Conservation (phyloP, 805 yeast genomes). For the Lachancea meyersii region DNA sequence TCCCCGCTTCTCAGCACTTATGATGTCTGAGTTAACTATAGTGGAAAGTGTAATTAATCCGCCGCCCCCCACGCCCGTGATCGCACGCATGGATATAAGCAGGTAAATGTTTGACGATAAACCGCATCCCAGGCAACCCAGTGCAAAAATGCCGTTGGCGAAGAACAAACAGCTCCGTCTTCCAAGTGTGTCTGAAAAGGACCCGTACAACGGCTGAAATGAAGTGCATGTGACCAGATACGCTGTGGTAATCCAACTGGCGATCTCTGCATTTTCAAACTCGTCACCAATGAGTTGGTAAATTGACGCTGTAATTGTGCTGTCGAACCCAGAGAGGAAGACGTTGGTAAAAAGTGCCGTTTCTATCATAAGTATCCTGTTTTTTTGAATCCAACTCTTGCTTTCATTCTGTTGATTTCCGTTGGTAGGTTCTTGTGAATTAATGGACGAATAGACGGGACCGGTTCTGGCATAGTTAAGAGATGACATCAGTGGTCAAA, state of each 20-base stretch:
- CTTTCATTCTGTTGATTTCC: not conserved
- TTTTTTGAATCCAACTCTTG: slow-evolving; percentile 2
- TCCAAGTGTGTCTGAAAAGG: slow-evolving; percentile 60
- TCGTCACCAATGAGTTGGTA: slow-evolving; percentile 55
- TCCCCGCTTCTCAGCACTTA: slow-evolving; percentile 45
- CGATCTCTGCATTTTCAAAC: slow-evolving; percentile 43
- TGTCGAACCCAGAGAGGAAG: slow-evolving; percentile 51
- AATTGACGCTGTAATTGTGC: slow-evolving; percentile 55
- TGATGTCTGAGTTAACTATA: slow-evolving; percentile 50
- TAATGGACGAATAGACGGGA: not conserved
- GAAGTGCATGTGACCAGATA: slow-evolving; percentile 64
- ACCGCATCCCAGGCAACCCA: slow-evolving; percentile 42
- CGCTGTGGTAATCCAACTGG: slow-evolving; percentile 69
- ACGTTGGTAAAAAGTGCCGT: slow-evolving; percentile 41
- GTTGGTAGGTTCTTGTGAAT: not conserved
- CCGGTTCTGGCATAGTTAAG: too few relatives aligned
- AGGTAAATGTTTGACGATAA: slow-evolving; percentile 39
- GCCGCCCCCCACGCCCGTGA: slow-evolving; percentile 56
- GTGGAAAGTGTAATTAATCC: slow-evolving; percentile 47
- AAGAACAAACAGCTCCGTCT: slow-evolving; percentile 41
- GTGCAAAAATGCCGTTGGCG: slow-evolving; percentile 40
- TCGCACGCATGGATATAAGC: slow-evolving; percentile 44
- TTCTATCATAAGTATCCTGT: slow-evolving; percentile 15
- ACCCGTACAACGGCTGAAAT: slow-evolving; percentile 69
- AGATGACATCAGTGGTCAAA: slow-evolving; percentile 1